These are phyloP conservation scores for Gigaspora rosea DNA, from an alignment of 192 early-diverging fungal species.

Conservation along the genomic window DNA sequence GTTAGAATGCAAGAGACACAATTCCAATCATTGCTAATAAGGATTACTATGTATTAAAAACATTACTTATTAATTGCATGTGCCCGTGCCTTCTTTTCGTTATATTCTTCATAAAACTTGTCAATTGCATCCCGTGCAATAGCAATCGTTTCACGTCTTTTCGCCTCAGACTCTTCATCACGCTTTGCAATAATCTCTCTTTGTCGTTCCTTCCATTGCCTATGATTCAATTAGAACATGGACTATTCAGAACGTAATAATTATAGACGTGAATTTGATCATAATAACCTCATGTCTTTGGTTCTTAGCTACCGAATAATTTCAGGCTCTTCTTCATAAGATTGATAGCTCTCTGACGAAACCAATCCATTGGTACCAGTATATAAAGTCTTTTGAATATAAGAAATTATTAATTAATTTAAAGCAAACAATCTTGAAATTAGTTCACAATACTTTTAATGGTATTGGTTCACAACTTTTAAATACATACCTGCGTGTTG, in stretches of 20 bases:
- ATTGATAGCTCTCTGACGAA: not conserved
- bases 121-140: slow-evolving; percentile 70
- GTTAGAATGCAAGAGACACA: not conserved
- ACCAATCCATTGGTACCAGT: not conserved
- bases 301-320: not conserved
- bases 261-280: not conserved
- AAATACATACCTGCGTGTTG: not conserved
- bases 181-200: slow-evolving; percentile 56
- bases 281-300: not conserved
- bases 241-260: not conserved
- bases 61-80: slow-evolving; percentile 66
- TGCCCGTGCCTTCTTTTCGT: slow-evolving; percentile 67
- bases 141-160: slow-evolving; percentile 59
- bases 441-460: not conserved
- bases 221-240: slow-evolving; percentile 23
- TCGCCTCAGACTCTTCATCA: slow-evolving; percentile 54
- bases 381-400: too few species aligned
- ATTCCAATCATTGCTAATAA: not conserved
- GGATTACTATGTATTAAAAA: not conserved
- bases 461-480: not conserved
- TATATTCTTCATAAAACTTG: slow-evolving; percentile 81
- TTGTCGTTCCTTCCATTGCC: slow-evolving; percentile 70
- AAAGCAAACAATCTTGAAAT: too few species aligned
- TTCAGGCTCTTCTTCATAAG: not conserved
- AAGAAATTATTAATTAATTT: too few species aligned